Evolutionary conservation across 129 eudicot genomes (phyloP).

Genomic region (Helichrysum umbraculigerum): DNA sequence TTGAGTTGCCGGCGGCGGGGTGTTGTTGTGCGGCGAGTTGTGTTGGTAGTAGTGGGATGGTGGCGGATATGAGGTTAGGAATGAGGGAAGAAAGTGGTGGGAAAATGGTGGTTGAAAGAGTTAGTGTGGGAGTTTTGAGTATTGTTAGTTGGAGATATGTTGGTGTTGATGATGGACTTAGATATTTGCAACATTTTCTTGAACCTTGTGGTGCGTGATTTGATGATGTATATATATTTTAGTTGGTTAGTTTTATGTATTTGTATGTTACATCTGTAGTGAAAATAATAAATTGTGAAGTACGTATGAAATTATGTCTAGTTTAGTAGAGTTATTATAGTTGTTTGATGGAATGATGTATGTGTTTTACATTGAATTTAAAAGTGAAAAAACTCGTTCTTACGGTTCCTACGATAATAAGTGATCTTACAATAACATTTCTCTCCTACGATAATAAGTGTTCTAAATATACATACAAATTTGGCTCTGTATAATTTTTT

Average conservation of each 20-base stretch:
- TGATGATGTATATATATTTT: neutral
- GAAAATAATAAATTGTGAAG: too few relatives aligned
- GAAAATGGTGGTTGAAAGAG: conserved; percentile 54
- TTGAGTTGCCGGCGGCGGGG: conserved; percentile 70
- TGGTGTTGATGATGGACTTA: conserved; percentile 60
- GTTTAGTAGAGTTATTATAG: too few relatives aligned
- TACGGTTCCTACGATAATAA: too few relatives aligned
- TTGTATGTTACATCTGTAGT: too few relatives aligned
- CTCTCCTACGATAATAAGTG: too few relatives aligned
- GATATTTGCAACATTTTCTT: conserved; percentile 79
- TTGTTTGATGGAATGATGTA: too few relatives aligned
- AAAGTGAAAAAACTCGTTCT: too few relatives aligned
- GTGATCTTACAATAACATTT: too few relatives aligned
- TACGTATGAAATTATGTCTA: too few relatives aligned
- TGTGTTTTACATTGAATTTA: too few relatives aligned
- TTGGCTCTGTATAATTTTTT: too few relatives aligned
- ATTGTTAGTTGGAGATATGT: conserved; percentile 74
- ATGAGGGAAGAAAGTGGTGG: conserved; percentile 39
- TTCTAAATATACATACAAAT: too few relatives aligned
- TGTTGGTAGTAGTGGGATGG: conserved; percentile 55
- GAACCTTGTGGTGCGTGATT: conserved; percentile 28
- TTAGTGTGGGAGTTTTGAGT: conserved; percentile 68
- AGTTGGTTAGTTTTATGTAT: neutral
- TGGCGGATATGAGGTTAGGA: conserved; percentile 66
- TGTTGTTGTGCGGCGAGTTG: conserved; percentile 48